Base-by-base conservation (phyloP, 192 early-diverging fungal species). In the Backusella australiensis region DNA sequence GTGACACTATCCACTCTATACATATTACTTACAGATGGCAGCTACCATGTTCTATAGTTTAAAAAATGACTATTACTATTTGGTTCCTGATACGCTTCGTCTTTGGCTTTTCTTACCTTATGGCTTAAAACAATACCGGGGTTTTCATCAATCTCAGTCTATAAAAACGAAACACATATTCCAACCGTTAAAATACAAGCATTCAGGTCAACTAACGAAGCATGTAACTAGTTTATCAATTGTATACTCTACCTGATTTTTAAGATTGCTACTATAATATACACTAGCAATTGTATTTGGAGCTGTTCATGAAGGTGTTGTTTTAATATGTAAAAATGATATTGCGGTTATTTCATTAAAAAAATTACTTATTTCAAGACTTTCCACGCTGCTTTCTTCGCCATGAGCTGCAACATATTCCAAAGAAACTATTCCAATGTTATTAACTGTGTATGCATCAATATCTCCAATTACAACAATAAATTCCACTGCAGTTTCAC, bases 381-480 rank as follows among this genome's bases (percentile, higher is more conserved):
- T 29, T 29, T 1, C 11, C 12, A 63, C 23, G 23, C 26, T 4
- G 56, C 26, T 11, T 9, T 63, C 56, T 63, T 63, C 56, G 11
- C 56, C 74, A 17, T 72, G 46, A 21, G 73, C 71, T 17, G 46
- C 26, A n/a, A 65, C 26, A 17, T 76, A 41, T 38, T 75, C 26
- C 34, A 80, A 34, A 1, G 69, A 59, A 9, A 34, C 66, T 35
- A 53, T n/a, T 21, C 36, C 11, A 26, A 71, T 65, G 26, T 32
- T 29, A 17, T 49, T 41, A 34, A 21, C 23, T 15, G 68, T 74
- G 6, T 34, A 63, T 46, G 41, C 19, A 1, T 65, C 53, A 12
- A 35, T 19, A 15, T 34, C 42, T 32, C 75, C 79, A 9, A 73
- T 21, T 19, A 77, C 75, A 73, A 81, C 66, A 14, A 81, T 71